Base-by-base conservation (phyloP, 805 yeast genomes). In the Hanseniaspora osmophila region DNA sequence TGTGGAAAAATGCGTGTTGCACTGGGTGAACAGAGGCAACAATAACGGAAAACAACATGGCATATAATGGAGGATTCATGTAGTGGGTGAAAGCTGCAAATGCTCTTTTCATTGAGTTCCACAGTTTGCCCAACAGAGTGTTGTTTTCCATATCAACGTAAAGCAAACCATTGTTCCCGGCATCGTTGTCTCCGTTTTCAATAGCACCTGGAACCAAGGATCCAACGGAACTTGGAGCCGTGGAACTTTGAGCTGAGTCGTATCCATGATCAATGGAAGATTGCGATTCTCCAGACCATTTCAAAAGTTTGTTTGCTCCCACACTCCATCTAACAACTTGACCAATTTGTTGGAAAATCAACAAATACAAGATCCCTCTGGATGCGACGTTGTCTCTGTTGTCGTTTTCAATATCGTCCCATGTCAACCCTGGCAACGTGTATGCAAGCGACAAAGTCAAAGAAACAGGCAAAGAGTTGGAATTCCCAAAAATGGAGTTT, bases 401-500 rank as follows among this genome's bases (percentile, higher is more conserved):
- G 57, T 83, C 94, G 55, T 75, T 73, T 9, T 71, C 74, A 37
- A 82, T 67, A 49, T 78, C 81, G 47, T 78, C 84, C 94, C 94
- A 83, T 43, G 77, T 72, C 48, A 83, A 67, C 50, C 78, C 76
- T 2, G 92, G 94, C 48, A 83, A 66, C 0, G 90, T 78, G 57
- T 79, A 80, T 1, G 88, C 78, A 51, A 83, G 67, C 1, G 94
- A 80, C 47, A 92, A 67, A 1, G 92, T 83, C 52, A 92, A 70
- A 0, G 96, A 86, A 1, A 90, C 97, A 0, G 98, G 97, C 46
- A 90, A 72, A 10, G 95, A 84, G 67, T 90, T 90, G 40, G 95
- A 85, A 64, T 90, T 92, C 44, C 96, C 97, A 64, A 90, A 90
- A 6, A 88, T 95, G 2, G 92, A 86, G 94, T 92, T 92, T 2